Evolutionary conservation across 2,329 filamentous ascomycete species (phyloP), one percentile per base, ranked within the genome.

Genomic region (Colletotrichum sp.): DNA sequence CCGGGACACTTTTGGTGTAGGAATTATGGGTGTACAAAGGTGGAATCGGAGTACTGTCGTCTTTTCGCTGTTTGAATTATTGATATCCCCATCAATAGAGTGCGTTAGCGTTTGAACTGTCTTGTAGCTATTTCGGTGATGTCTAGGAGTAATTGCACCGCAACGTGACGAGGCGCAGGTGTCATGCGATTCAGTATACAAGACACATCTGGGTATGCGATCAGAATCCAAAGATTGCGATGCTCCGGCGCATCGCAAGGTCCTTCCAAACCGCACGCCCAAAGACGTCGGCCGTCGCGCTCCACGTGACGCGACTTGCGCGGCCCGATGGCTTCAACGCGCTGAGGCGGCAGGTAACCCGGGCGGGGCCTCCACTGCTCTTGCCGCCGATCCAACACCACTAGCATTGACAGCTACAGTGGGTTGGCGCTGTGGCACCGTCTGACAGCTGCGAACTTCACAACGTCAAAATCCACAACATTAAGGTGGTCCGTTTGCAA

Each of bases 1-100:
- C 30, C 58, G 38, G 70, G 73, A 26, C 64, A 67, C 64, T 36
- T 72, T 36, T 65, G 6, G 43, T 62, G 55, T 64, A 52, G 73
- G 64, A 75, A 36, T 36, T 48, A 38, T 4, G 43, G 69, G 38
- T 75, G 64, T 69, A 75, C 43, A 73, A 73, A 68, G 43, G 36
- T 18, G 55, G 73, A 13, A 13, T 48, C 28, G 73, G 73, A 73
- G 70, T 73, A 65, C 30, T 75, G 70, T 21, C 36, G 58, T 65
- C 61, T 65, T 61, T 71, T 66, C 16, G 15, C 32, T 58, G 32
- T 66, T 75, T 18, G 26, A 60, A 64, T 48, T 34, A 21, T 75
- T 65, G 70, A 72, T 75, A 72, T 73, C 28, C 68, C 71, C 34
- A 65, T 69, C 56, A 75, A 71, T 61, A 75, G 43, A 68, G 73